Percentiles rank a stretch among this genome's conserved stretches.
Conservation (phyloP, 2,329 filamentous ascomycete genomes). For the Thielaviopsis musarum region DNA sequence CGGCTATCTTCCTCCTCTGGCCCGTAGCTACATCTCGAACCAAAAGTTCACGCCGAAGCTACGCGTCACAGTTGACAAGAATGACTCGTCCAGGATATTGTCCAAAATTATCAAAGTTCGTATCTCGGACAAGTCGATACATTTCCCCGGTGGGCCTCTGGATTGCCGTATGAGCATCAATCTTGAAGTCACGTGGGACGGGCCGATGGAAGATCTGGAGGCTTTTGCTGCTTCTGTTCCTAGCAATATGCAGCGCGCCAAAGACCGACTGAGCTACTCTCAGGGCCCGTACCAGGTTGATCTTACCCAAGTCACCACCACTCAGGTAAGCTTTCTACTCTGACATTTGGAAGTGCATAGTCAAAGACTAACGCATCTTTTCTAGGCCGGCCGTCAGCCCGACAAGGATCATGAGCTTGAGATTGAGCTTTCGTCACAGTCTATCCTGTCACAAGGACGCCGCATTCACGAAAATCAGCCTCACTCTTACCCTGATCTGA, state of each 20-base stretch:
- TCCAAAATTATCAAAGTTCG: constrained; percentile 83
- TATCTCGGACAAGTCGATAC: constrained; percentile 76
- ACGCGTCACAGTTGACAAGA: constrained; percentile 62
- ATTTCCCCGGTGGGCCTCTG: constrained; percentile 58
- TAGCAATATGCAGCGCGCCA: constrained; percentile 37
- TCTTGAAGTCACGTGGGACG: constrained; percentile 77
- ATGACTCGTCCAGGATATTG: constrained; percentile 38
- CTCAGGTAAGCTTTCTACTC: constrained; percentile 19
- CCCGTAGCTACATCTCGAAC: background rate
- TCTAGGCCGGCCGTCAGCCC: constrained; percentile 22
- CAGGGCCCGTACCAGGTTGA: constrained; percentile 84
- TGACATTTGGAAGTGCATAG: background rate
- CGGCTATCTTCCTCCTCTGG: constrained; percentile 15
- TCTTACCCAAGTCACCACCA: constrained; percentile 68
- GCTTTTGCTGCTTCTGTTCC: constrained; percentile 21
- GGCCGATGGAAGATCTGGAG: constrained; percentile 42
- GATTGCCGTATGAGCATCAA: constrained; percentile 93
- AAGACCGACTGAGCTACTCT: constrained; percentile 81
- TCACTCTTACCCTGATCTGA: constrained; percentile 44
- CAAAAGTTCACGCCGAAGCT: constrained; percentile 37
- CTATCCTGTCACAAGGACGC: constrained; percentile 49
- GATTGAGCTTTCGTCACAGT: constrained; percentile 50
- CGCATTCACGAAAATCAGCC: constrained; percentile 32
- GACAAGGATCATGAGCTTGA: constrained; percentile 69
- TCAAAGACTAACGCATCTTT: background rate